phyloP scores from a whole-genome alignment of 495 filamentous ascomycete genomes.

The Oleoguttula mirabilis region DNA sequence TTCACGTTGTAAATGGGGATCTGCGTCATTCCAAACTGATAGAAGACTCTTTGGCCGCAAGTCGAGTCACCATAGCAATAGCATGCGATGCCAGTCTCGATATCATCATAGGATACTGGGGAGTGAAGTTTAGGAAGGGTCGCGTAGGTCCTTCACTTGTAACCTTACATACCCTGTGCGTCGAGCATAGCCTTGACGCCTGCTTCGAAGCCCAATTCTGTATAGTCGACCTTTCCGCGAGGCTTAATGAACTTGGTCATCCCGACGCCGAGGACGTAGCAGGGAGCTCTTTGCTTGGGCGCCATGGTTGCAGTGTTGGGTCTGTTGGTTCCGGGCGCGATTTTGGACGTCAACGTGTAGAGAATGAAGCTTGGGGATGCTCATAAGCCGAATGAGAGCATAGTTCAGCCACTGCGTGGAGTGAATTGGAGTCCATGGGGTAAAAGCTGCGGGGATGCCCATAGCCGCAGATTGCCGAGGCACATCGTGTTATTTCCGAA shows the following conservation, averaged over 20 bases:
- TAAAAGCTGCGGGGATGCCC: too few relatives aligned
- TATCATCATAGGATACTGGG: conserved; percentile 93
- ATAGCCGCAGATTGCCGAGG: too few relatives aligned
- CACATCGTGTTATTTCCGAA: too few relatives aligned
- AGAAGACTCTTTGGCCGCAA: conserved; percentile 93
- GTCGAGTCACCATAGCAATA: conserved; percentile 92
- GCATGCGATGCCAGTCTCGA: conserved; percentile 88
- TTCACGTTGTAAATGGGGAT: conserved; percentile 95
- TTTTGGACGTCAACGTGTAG: too few relatives aligned
- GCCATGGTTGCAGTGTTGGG: conserved; percentile 31
- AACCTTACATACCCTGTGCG: too few relatives aligned
- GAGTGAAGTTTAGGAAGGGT: too few relatives aligned
- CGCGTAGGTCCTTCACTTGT: too few relatives aligned
- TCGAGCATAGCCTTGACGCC: conserved; percentile 93
- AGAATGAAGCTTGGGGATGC: too few relatives aligned
- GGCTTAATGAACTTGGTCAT: conserved; percentile 99
- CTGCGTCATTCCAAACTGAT: conserved; percentile 94
- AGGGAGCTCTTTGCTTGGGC: conserved; percentile 28
- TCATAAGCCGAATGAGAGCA: too few relatives aligned
- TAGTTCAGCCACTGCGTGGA: too few relatives aligned
- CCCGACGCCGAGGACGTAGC: conserved; percentile 88
- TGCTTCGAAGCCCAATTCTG: conserved; percentile 85
- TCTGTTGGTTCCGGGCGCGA: too few relatives aligned
- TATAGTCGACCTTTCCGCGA: conserved; percentile 78
- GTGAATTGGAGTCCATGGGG: too few relatives aligned